Percentiles rank a stretch among this genome's conserved stretches.
Conservation (phyloP, 2,329 filamentous ascomycete species). For the Phaeosphaeriaceae sp. region DNA sequence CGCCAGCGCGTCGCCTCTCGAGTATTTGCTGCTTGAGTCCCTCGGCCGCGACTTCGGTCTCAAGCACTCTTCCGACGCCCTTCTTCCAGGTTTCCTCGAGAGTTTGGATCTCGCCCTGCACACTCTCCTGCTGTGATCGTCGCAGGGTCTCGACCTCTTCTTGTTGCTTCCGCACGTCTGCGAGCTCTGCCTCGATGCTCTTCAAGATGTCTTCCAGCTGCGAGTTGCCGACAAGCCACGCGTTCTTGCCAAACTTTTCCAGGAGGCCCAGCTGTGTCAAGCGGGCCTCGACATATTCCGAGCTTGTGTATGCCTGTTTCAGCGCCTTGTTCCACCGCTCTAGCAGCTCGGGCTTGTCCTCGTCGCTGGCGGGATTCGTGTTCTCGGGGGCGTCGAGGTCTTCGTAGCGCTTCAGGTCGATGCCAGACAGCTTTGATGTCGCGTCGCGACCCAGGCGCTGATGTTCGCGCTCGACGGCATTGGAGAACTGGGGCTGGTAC, state of each 20-base stretch:
- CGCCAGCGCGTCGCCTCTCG: slow-evolving; percentile 43
- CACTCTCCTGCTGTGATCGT: slow-evolving; percentile 73
- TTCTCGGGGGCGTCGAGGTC: slow-evolving; percentile 67
- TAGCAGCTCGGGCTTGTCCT: slow-evolving; percentile 47
- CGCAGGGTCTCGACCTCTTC: slow-evolving; percentile 77
- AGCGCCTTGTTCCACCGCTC: slow-evolving; percentile 61
- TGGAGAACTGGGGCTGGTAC: slow-evolving; percentile 66
- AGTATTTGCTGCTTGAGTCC: slow-evolving; percentile 59
- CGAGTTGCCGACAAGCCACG: slow-evolving; percentile 88
- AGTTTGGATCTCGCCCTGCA: slow-evolving; percentile 74
- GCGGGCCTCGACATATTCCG: slow-evolving; percentile 65
- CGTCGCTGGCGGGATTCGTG: slow-evolving; percentile 46
- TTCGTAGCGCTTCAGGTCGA: slow-evolving; percentile 86
- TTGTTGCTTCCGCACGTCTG: slow-evolving; percentile 70
- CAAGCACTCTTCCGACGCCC: slow-evolving; percentile 79
- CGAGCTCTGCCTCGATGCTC: slow-evolving; percentile 77
- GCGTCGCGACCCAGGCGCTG: slow-evolving; percentile 67
- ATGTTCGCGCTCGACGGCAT: slow-evolving; percentile 73
- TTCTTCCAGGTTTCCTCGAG: slow-evolving; percentile 82
- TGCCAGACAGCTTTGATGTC: slow-evolving; percentile 61
- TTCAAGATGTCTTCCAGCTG: slow-evolving; percentile 77
- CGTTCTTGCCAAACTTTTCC: slow-evolving; percentile 83
- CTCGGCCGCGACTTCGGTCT: slow-evolving; percentile 87
- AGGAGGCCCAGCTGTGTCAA: slow-evolving; percentile 74
- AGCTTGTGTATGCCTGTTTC: slow-evolving; percentile 64